Base-by-base conservation (phyloP, 1,284 basidiomycete species). In the Cutaneotrichosporon mucoides region DNA sequence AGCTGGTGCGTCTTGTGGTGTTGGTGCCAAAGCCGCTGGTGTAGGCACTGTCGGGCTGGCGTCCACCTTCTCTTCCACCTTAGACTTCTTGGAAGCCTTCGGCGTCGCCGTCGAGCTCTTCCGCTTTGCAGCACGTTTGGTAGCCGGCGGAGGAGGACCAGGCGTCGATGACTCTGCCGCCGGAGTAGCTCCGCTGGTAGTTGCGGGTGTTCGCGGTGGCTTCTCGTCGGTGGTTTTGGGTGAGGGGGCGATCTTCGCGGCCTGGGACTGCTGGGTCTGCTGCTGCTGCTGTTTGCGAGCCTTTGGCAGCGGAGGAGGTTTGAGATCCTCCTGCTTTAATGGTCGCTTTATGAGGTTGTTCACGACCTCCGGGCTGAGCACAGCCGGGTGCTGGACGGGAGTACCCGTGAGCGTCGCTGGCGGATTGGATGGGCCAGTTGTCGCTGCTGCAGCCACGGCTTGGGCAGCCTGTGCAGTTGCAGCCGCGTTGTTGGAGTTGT, bases 341-440 rank as follows among this genome's bases (percentile, higher is more conserved):
- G 62, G 62, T 4, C 62, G 56, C 62, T 64, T 64, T 43, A 64
- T 64, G 43, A 64, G 57, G 52, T 61, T 64, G 59, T 64, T 64
- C 47, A 64, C 54, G 35, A 59, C 48, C 50, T 64, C 62, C 40
- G 62, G 62, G 55, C 62, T 64, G n/a, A 64, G 50, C 38, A 61
- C 55, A 33, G 54, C 16, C 10, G 58, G 16, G 41, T 58, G 62
- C 46, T 60, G 59, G 13, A 52, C 7, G 5, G 62, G 59, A 0
- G 62, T 61, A 40, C 56, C 59, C 4, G 55, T 55, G 8, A 55
- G 48, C 5, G 54, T 47, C 11, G 34, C 9, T 5, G 54, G 35
- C 6, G 40, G 45, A 24, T 24, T 46, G 9, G 43, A 7, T n/a
- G 34, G 42, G 0, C 43, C 38, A 24, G 10, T 16, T 12, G 53